Evolutionary conservation across 768 basidiomycete species (phyloP), one percentile per base, ranked within the genome.

Genomic region (Jaapia argillacea): DNA sequence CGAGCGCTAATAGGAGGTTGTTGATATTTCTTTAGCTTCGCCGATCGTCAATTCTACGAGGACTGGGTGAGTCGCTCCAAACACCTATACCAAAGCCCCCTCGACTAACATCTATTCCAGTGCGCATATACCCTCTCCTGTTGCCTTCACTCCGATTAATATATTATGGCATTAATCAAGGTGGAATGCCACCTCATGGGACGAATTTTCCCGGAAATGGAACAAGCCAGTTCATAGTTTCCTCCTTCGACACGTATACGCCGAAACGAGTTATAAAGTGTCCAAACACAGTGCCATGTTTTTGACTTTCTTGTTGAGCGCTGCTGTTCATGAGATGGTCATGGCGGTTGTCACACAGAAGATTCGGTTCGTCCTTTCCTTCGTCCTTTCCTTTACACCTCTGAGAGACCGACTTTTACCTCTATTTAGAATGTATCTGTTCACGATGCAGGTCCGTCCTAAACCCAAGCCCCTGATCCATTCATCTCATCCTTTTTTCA

Each of bases 151-250:
- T 16, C 10, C 10, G 10, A 33, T 33, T 33, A 33, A 10, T 16
- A 16, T 33, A 33, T 10, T 10, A 33, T 33, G 16, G 16, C 16
- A 33, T 16, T 33, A 10, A 33, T 16, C n/a, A 50, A 67, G 78
- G 86, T 97, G 94, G 94, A 98, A 98, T 62, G 90, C 90, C 4
- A 90, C 85, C 0, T 88, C 90, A 2, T 92, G 86, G 87, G 94
- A 97, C 52, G 90, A 97, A 61, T 97, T 94, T 60, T 87, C 93
- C 3, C 81, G 96, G 36, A 93, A 94, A 66, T 98, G 96, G 94
- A 98, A 98, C 66, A 91, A 88, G 51, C 94, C 94, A 7, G 94
- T 97, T 24, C 83, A 98, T 51, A 72, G 74, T n/a, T 89, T 89
- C 74, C 76, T 99, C 28, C 73, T 98, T 14, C 80, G 90, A 7